A percentile compares a stretch with the other conserved stretches of the same genome.
Conservation (phyloP, 768 basidiomycete genomes). For the Lactarius quietus region DNA sequence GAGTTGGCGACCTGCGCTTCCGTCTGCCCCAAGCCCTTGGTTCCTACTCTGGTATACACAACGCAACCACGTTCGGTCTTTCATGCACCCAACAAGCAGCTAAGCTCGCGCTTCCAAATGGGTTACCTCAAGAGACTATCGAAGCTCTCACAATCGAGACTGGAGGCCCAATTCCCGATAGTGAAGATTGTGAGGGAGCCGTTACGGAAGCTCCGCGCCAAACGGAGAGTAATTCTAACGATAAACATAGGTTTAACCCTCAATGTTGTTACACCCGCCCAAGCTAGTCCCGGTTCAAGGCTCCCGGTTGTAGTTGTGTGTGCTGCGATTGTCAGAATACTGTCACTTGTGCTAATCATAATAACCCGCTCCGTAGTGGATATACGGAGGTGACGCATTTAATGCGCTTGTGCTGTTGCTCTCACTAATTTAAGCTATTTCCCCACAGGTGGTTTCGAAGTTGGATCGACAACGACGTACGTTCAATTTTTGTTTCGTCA, state of each 20-base stretch:
- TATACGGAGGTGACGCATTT: too few species aligned
- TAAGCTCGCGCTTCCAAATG: not conserved
- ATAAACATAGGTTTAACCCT: constrained; percentile 26
- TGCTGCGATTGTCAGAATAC: too few species aligned
- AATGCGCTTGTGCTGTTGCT: too few species aligned
- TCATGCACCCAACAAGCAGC: constrained; percentile 29
- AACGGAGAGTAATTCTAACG: not conserved
- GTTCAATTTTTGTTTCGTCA: not conserved
- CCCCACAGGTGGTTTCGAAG: constrained; percentile 5
- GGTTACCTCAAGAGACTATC: constrained; percentile 3
- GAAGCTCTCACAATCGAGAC: not conserved
- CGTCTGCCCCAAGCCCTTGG: constrained; percentile 30
- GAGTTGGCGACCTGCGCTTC: constrained; percentile 38
- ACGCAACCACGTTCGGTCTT: constrained; percentile 24
- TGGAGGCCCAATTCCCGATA: not conserved
- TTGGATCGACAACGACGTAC: not conserved
- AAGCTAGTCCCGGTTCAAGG: too few species aligned
- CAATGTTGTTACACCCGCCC: constrained; percentile 14
- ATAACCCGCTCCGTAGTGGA: too few species aligned
- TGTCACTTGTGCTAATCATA: too few species aligned
- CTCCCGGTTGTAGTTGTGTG: too few species aligned
- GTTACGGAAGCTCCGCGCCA: not conserved
- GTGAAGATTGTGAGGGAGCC: constrained; percentile 26
- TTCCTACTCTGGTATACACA: constrained; percentile 22
- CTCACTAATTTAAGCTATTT: not conserved